Evolutionary conservation across 495 filamentous ascomycete genomes (phyloP), one percentile per base, ranked within the genome.

Genomic region (Aspergillus cavernicola): DNA sequence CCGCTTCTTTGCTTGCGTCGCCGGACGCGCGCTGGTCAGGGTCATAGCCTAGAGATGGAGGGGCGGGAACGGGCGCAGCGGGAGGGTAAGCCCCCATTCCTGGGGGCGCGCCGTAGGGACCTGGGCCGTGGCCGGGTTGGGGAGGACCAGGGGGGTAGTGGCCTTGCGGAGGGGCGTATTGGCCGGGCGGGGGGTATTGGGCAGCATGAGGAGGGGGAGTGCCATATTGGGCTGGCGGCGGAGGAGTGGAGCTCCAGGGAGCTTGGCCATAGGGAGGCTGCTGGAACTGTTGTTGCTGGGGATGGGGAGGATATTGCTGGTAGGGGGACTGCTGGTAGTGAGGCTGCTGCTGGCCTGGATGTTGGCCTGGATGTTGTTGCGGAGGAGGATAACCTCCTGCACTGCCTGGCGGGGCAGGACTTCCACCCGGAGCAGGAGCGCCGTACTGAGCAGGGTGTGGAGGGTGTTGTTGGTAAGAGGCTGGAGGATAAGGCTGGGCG

Each of bases 1-100:
- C 76, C 0, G 87, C 86, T 44, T 90, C 84, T 2, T 67, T 55
- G 12, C 62, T 73, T 16, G 75, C 78, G 54, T 87, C 79, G 67
- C 76, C 82, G 15, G 71, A 72, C 19, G 84, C 85, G 43, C 74
- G 71, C 50, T 80, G 76, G 6, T 75, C 72, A 6, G 78, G 73
- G 4, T 77, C 79, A 50, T 86, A 87, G 32, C 84, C 83, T 0
- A 71, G 61, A 0, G 80, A 81, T 2, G 82, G 76, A 2, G 10
- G 69, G 62, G 3, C 31, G 1, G 56, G 52, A 2, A 43, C 51
- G 0, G 56, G 46, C 18, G 50, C 38, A 1, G 38, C 37, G 9
- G 26, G 51, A 6, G 51, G 40, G 44, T 45, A 43, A 18, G 35
- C 42, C 1, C 24, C 45, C 32, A n/a, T 4, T 10, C 29, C 29